Evolutionary conservation across 495 filamentous ascomycete genomes (phyloP), one percentile per base, ranked within the genome.

Genomic region (Xylaria castorea): DNA sequence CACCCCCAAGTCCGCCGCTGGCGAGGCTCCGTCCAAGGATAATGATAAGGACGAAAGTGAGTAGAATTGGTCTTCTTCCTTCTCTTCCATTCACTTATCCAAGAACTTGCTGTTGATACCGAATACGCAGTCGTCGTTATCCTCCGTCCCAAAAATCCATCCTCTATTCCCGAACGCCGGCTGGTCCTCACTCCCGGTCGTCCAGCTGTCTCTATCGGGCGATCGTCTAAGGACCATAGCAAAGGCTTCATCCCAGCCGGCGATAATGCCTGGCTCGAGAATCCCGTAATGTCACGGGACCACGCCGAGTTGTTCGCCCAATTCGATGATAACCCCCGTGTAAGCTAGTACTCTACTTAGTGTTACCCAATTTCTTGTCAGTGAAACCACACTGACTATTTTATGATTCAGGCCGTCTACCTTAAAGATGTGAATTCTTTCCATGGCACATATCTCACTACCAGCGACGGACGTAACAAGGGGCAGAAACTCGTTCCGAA

Each of bases 191-290:
- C 75, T 18, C 51, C 16, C 2, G 16, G 72, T 2, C 74, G 63
- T 3, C 72, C 76, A 2, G 62, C 63, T 6, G 30, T 86, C 44
- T 72, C 70, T 14, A 79, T 86, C 72, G 84, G 84, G 5, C 80
- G 84, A 68, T 76, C 82, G 0, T 84, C 84, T 8, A 83, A 82
- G 60, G 74, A 81, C 3, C 55, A 77, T 0, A 66, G 78, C 2
- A 86, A 85, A 30, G 84, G 83, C 1, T 81, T 82, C 34, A 44
- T 83, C 12, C 76, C 75, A 38, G 71, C 73, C 5, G 16, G 27
- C 3, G 79, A 90, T 67, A 97, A 97, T 82, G 91, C 85, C 12
- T 93, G 89, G 85, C 93, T 94, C 72, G 89, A 94, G 42, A 94
- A 90, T 75, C 88, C 92, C 0, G 92, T 97, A 32, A 92, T 97